Evolutionary conservation across 257 asterid species (phyloP).

Genomic region (Forsythia suspensa): DNA sequence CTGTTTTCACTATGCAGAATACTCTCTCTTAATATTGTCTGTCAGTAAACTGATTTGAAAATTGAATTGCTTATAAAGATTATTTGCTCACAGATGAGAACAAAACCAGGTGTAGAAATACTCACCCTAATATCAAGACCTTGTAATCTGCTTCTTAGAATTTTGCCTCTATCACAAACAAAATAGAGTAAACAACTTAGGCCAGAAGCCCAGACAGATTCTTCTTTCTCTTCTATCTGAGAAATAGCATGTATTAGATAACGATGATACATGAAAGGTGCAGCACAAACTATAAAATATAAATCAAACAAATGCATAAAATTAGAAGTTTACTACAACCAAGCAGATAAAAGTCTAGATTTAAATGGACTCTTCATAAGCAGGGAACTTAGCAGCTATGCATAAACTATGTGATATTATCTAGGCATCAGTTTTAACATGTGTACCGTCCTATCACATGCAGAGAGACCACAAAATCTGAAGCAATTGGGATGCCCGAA

Average conservation of each 20-base stretch:
- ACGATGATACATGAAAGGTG: conserved; percentile 5
- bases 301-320: background rate
- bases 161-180: conserved; percentile 93
- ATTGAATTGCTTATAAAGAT: conserved; percentile 9
- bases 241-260: conserved; percentile 25
- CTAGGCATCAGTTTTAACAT: background rate
- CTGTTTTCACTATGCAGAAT: conserved; percentile 5
- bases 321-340: conserved; percentile 14
- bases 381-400: background rate
- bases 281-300: conserved; percentile 9
- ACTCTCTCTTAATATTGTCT: conserved; percentile 1
- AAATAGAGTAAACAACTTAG: conserved; percentile 91
- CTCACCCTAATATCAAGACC: conserved; percentile 98
- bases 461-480: background rate
- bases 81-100: conserved; percentile 10
- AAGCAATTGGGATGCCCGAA: background rate
- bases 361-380: conserved; percentile 8
- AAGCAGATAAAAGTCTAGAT: conserved; percentile 1
- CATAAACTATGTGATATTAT: background rate
- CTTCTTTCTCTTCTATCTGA: conserved; percentile 89
- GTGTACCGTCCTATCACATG: background rate
- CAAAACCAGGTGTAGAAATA: conserved; percentile 22
- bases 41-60: conserved; percentile 1
- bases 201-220: conserved; percentile 97
- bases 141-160: conserved; percentile 87